Conservation (phyloP, 257 asterid genomes). For the Fraxinus americana region DNA sequence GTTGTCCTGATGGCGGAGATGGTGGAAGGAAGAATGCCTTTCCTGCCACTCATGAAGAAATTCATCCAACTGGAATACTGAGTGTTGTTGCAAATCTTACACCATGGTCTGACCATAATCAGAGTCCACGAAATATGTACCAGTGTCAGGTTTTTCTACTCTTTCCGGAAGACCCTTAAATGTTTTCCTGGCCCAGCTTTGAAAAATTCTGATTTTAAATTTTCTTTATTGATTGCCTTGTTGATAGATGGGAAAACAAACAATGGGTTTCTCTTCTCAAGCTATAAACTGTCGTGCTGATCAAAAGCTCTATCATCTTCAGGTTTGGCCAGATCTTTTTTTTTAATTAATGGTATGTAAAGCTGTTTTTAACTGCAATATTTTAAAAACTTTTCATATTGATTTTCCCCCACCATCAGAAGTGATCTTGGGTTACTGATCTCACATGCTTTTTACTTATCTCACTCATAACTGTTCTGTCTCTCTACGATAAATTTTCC, state of each 20-base stretch:
- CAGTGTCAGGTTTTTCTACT: conserved; percentile 83
- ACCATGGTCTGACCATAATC: conserved; percentile 67
- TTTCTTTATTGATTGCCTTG: conserved; percentile 27
- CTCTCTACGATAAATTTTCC: neutral
- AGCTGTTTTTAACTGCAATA: conserved; percentile 5
- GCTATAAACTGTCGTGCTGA: conserved; percentile 52
- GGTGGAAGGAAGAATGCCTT: conserved; percentile 77
- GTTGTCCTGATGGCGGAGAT: conserved; percentile 60
- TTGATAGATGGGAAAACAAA: conserved; percentile 93
- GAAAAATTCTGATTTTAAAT: conserved; percentile 11
- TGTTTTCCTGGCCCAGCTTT: neutral
- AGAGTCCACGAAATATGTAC: conserved; percentile 99
- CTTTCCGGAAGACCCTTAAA: neutral
- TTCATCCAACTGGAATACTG: conserved; percentile 91
- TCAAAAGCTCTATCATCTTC: conserved; percentile 98
- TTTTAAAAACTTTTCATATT: neutral
- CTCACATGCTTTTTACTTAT: too few relatives aligned
- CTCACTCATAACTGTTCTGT: neutral
- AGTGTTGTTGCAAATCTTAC: conserved; percentile 95
- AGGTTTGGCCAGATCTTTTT: conserved; percentile 52
- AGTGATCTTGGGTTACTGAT: neutral
- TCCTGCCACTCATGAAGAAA: conserved; percentile 96
- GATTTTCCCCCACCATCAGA: neutral
- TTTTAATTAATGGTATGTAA: neutral
- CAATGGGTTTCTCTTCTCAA: conserved; percentile 96